Percentiles rank a stretch among this genome's conserved stretches.
Conservation (phyloP, 768 basidiomycete genomes). For the Cystofilobasidium capitatum region DNA sequence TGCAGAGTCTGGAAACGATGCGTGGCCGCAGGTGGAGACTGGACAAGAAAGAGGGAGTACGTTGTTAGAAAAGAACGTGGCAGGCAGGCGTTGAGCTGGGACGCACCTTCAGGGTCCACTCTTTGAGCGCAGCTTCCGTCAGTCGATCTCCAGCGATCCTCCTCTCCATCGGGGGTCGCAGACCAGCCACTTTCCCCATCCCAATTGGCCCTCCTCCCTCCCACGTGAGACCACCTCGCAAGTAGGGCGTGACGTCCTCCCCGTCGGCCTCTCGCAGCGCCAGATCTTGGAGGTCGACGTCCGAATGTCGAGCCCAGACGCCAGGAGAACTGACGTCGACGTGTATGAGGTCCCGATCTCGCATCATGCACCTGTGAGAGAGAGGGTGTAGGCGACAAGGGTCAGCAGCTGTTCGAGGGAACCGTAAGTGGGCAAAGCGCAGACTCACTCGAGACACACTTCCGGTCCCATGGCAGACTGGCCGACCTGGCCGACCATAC, state of each 20-base stretch:
- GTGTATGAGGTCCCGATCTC: slow-evolving; percentile 95
- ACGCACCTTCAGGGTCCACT: slow-evolving; percentile 26
- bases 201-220: slow-evolving; percentile 27
- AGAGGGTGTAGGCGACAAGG: background rate
- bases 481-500: slow-evolving; percentile 9
- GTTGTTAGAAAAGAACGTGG: background rate
- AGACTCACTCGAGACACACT: slow-evolving; percentile 21
- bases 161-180: background rate
- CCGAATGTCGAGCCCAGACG: slow-evolving; percentile 85
- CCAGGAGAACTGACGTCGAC: slow-evolving; percentile 78
- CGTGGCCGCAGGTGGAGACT: slow-evolving; percentile 25
- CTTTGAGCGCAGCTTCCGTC: slow-evolving; percentile 16
- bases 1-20: slow-evolving; percentile 27
- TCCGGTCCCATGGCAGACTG: slow-evolving; percentile 2
- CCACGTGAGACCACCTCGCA: slow-evolving; percentile 19
- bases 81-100: background rate
- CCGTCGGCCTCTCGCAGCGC: slow-evolving; percentile 63
- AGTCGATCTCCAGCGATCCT: slow-evolving; percentile 17
- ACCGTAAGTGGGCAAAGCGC: too few species aligned
- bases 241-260: slow-evolving; percentile 11
- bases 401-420: background rate
- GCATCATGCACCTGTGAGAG: slow-evolving; percentile 85
- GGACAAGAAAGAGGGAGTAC: background rate
- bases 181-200: slow-evolving; percentile 24
- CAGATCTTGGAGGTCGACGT: slow-evolving; percentile 68